Base-by-base conservation (phyloP, 768 basidiomycete species). In the Pholiota molesta region DNA sequence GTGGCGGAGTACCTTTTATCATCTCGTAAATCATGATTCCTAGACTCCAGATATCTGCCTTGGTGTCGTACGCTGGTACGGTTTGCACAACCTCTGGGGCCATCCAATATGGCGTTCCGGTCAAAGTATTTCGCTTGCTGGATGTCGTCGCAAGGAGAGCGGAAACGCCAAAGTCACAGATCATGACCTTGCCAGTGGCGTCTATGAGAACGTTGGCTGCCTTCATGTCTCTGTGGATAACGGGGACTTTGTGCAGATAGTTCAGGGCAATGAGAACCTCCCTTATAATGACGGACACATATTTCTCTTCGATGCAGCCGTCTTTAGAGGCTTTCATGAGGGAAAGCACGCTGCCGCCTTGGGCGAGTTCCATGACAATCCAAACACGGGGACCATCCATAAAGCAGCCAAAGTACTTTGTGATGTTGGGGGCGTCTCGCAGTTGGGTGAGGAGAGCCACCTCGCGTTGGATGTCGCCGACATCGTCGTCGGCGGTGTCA, bases 101-200 rank as follows among this genome's bases (percentile, higher is more conserved):
- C 97, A 99, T 99, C 97, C 97, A 99, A 72, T 97, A 94, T 0
- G 96, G 97, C 1, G 97, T 99, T 1, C 97, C 97, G 63, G 96
- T 94, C 70, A 99, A 86, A 0, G 97, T 99, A 56, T 96, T 95
- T 23, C 97, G 87, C 74, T 99, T 99, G 73, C 94, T 94, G 11
- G 89, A 87, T 2, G 87, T 82, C 16, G 88, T 92, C 26, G 87
- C 85, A 57, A 98, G 84, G 39, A 97, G 85, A 2, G 96, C 97
- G 4, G 97, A 97, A 52, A 99, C 97, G 29, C 97, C 97, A 74
- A 99, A 99, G 77, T 99, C 97, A 72, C 95, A 97, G 28, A 99
- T 90, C 80, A 97, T 89, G 69, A 99, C 92, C 69, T 94, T 94
- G 14, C 95, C 92, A 0, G 89, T 81, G 7, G 90, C 85, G 0